These are phyloP conservation scores for Trypanosoma melophagium DNA, from an alignment of 208 protist genomes.

Conservation along the genomic window DNA sequence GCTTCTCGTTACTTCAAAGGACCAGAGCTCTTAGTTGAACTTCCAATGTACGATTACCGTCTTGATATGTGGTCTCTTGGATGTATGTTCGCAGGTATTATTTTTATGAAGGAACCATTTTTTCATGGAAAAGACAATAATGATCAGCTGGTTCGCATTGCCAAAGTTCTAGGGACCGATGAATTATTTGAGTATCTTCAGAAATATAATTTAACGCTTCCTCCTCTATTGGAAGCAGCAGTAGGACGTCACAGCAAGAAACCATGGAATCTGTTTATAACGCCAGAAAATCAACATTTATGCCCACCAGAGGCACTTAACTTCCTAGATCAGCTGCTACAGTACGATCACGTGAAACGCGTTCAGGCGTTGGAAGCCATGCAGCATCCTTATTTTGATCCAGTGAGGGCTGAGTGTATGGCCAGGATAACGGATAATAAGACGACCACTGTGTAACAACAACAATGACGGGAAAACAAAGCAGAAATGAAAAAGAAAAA, in stretches of 20 bases:
- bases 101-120: slow-evolving; percentile 99
- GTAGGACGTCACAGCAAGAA: slow-evolving; percentile 87
- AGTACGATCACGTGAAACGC: slow-evolving; percentile 97
- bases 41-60: slow-evolving; percentile 99
- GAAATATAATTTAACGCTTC: slow-evolving; percentile 96
- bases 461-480: background rate
- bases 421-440: slow-evolving; percentile 12
- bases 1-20: slow-evolving; percentile 99
- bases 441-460: background rate
- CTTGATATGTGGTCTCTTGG: slow-evolving; percentile 99
- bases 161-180: slow-evolving; percentile 97
- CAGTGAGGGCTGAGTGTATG: slow-evolving; percentile 62
- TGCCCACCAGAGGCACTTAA: slow-evolving; percentile 97
- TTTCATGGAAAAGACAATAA: slow-evolving; percentile 99
- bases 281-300: slow-evolving; percentile 95
- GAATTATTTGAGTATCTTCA: slow-evolving; percentile 95
- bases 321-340: slow-evolving; percentile 97
- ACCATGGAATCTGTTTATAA: slow-evolving; percentile 93
- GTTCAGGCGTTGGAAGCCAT: slow-evolving; percentile 98
- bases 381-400: slow-evolving; percentile 98
- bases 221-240: slow-evolving; percentile 88
- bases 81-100: slow-evolving; percentile 99
- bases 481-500: background rate
- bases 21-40: slow-evolving; percentile 98
- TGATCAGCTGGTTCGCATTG: slow-evolving; percentile 98